Evolutionary conservation across 2,329 filamentous ascomycete genomes (phyloP), one percentile per base, ranked within the genome.

Genomic region (Ascochyta viciae-villosae): DNA sequence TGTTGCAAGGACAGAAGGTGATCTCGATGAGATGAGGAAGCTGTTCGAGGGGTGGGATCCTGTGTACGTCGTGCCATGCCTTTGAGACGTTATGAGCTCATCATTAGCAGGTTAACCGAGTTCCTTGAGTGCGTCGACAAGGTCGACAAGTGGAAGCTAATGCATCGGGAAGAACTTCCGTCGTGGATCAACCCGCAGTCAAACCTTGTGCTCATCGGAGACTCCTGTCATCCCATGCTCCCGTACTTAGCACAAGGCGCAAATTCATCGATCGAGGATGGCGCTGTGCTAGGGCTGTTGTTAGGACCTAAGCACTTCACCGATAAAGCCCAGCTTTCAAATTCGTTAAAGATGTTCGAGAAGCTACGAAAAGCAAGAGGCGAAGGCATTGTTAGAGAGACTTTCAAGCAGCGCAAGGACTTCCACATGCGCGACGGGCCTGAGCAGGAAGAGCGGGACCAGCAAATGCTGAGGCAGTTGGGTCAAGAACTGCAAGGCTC

Each of bases 71-170:
- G 81, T 42, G 59, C 82, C 37, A 60, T 6, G 12, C 38, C 61
- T 81, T 29, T 50, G 22, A 29, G 12, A 37, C 16, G 52, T 13
- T 29, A 22, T 47, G 19, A 31, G 31, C 52, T 61, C 26, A 61
- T 35, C 39, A 42, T 1, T 51, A 12, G 33, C 24, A 68, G 66
- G 26, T 47, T 68, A 37, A 63, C 62, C 45, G 57, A 65, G 42
- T 57, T 68, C 24, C 55, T 68, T 13, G 46, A 49, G 3, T 79
- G 81, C 39, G 86, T 89, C 0, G 80, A 83, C 34, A 79, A 74
- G 1, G 85, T 89, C 0, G 82, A 86, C 35, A 90, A 90, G 71
- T 91, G 88, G 89, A 88, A 86, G 67, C 71, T 91, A 31, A 87
- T 89, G 84, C 81, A 85, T 38, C 65, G 63, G n/a, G 57, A 54